Evolutionary conservation across 805 yeast species (phyloP).

Genomic region (Torulaspora franciscae): DNA sequence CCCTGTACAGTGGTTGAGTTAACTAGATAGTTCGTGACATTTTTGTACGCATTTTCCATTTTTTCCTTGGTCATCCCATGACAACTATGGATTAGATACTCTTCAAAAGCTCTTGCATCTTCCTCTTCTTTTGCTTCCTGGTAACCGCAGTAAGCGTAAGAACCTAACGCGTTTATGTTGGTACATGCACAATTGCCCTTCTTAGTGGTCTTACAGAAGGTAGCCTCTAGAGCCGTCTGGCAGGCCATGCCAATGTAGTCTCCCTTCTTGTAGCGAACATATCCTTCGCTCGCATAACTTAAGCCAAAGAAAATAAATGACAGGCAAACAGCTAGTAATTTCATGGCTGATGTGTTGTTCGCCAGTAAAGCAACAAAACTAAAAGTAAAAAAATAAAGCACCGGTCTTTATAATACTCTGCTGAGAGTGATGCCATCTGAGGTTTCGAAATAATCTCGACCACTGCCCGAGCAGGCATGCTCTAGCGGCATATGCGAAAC

Average conservation of each 20-base stretch:
- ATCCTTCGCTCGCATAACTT: not conserved
- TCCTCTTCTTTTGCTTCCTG: conserved; percentile 12
- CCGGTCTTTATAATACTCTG: not conserved
- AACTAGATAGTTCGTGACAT: conserved; percentile 43
- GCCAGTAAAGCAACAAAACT: not conserved
- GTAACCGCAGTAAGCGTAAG: conserved; percentile 31
- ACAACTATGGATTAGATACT: conserved; percentile 30
- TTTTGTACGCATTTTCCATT: conserved; percentile 38
- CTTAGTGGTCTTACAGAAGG: conserved; percentile 27
- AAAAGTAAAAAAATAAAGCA: not conserved
- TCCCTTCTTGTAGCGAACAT: conserved; percentile 19
- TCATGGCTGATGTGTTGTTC: not conserved
- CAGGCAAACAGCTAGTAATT: not conserved
- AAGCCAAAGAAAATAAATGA: conserved; percentile 1
- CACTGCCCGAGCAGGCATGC: no score
- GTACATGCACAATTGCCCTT: conserved; percentile 28
- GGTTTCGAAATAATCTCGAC: no score
- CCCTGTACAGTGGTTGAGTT: conserved; percentile 33
- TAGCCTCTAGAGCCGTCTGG: conserved; percentile 20
- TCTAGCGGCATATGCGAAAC: no score
- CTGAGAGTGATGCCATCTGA: no score
- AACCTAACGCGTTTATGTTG: conserved; percentile 31
- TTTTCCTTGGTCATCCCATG: conserved; percentile 35
- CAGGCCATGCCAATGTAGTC: conserved; percentile 26
- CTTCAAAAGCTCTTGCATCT: conserved; percentile 15